A percentile compares a stretch with the other conserved stretches of the same genome.
phyloP scores from a whole-genome alignment of 116 monocot species.

The Papilionanthe hybrid region DNA sequence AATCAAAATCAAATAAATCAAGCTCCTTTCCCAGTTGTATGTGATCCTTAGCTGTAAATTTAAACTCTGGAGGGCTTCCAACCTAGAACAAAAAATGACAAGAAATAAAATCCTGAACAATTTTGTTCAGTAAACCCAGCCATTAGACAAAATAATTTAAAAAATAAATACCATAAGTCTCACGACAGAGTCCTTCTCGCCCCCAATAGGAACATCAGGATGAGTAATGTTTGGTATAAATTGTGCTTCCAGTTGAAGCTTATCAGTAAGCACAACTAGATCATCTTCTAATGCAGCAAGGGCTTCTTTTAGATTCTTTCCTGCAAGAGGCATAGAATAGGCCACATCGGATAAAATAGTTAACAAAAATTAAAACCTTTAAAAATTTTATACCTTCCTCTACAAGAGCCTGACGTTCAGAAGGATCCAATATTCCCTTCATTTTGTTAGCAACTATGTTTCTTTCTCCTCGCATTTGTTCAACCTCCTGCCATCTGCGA shows the following conservation, averaged over 20 bases:
- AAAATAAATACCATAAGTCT: slow-evolving; percentile 58
- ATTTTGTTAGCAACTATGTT: slow-evolving; percentile 87
- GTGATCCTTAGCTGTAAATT: slow-evolving; percentile 79
- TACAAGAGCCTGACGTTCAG: slow-evolving; percentile 73
- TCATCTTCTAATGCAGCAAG: slow-evolving; percentile 72
- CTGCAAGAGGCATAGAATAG: slow-evolving; percentile 26
- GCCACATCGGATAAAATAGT: background rate
- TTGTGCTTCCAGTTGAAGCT: slow-evolving; percentile 87
- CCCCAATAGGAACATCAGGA: slow-evolving; percentile 86
- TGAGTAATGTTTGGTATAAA: slow-evolving; percentile 88
- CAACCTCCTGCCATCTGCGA: slow-evolving; percentile 98
- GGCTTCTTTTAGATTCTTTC: slow-evolving; percentile 84
- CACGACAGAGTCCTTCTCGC: slow-evolving; percentile 69
- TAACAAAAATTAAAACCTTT: background rate
- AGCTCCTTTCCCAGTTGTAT: slow-evolving; percentile 82
- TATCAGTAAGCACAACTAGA: slow-evolving; percentile 65
- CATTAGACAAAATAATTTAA: background rate
- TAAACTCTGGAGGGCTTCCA: slow-evolving; percentile 60
- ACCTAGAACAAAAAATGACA: slow-evolving; percentile 31
- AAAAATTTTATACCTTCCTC: slow-evolving; percentile 61
- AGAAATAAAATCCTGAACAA: background rate
- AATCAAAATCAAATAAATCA: slow-evolving; percentile 97
- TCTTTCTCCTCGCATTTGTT: slow-evolving; percentile 86
- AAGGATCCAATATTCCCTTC: slow-evolving; percentile 84
- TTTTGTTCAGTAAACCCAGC: background rate